Evolutionary conservation across 129 eudicot species (phyloP), one percentile per base, ranked within the genome.

Genomic region (Lactuca saligna): DNA sequence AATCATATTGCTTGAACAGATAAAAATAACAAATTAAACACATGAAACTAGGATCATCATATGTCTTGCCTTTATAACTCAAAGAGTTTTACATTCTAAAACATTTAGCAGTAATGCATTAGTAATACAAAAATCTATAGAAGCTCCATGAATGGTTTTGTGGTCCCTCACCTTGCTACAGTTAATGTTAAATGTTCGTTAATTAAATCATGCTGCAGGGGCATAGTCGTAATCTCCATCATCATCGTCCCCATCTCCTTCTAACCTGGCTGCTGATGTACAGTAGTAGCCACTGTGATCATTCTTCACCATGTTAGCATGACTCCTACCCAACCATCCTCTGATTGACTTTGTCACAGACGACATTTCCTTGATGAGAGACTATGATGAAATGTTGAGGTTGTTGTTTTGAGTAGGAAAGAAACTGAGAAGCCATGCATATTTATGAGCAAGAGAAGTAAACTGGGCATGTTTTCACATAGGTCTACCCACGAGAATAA

Each of bases 151-250:
- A 10, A 46, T n/a, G 1, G 2, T 1, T 25, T 25, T 25, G 29
- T 25, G 29, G 29, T 25, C 15, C 14, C 14, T 46, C 51, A 46
- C 5, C 2, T 1, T 1, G 29, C 29, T 25, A 25, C 29, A 46
- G 51, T 46, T 46, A 12, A 46, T 12, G 51, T 9, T 42, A 42
- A 42, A 11, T 46, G 5, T 46, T 12, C 4, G 12, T 12, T 46
- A 46, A 39, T 39, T 5, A 6, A 5, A 13, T 44, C n/a, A 46
- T 46, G 51, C 51, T 46, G 51, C 51, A 2, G 51, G 51, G n/a
- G 72, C 67, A 39, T 69, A 68, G 16, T 60, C 60, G 42, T 78
- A 78, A 33, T 51, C 76, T 11, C 38, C 69, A 51, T 69, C 66
- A 2, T 56, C 64, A 29, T 72, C 68, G 17, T 72, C 73, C 10